phyloP scores from a whole-genome alignment of 1,284 basidiomycete genomes.

The Paramarasmius palmivorus region DNA sequence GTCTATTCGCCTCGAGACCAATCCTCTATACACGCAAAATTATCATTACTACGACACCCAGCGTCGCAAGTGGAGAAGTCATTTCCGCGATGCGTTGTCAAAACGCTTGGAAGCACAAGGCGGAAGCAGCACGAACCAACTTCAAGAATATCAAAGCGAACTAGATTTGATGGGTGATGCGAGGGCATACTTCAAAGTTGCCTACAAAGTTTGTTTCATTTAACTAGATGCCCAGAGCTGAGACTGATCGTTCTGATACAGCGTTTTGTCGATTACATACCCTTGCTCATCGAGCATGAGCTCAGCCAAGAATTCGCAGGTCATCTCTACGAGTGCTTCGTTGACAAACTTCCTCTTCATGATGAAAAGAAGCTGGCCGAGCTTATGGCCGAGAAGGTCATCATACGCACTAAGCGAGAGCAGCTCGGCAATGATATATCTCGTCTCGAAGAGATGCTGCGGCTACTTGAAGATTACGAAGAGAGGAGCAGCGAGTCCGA shows the following conservation, averaged over 20 bases:
- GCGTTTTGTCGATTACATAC: slow-evolving; percentile 56
- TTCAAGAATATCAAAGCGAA: slow-evolving; percentile 34
- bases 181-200: slow-evolving; percentile 48
- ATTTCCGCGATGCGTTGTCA: background rate
- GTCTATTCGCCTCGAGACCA: slow-evolving; percentile 7
- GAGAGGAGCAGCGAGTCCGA: too few relatives aligned
- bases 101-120: background rate
- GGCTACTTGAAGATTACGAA: background rate
- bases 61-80: slow-evolving; percentile 5
- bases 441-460: slow-evolving; percentile 12
- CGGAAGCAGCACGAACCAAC: background rate
- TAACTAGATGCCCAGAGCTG: background rate
- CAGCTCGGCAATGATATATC: slow-evolving; percentile 8
- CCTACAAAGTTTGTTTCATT: slow-evolving; percentile 11
- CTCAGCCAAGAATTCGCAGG: slow-evolving; percentile 42
- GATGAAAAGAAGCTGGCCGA: slow-evolving; percentile 14
- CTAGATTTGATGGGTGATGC: slow-evolving; percentile 50
- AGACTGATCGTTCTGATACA: slow-evolving; percentile 22
- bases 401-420: slow-evolving; percentile 2
- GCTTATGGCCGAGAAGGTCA: slow-evolving; percentile 11
- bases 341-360: slow-evolving; percentile 34
- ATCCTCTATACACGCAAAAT: slow-evolving; percentile 16
- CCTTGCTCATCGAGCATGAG: slow-evolving; percentile 50
- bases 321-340: slow-evolving; percentile 37
- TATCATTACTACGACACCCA: slow-evolving; percentile 1